These are phyloP conservation scores for Emergomyces pasteurianus DNA, from an alignment of 2,329 filamentous ascomycete genomes.

Conservation along the genomic window DNA sequence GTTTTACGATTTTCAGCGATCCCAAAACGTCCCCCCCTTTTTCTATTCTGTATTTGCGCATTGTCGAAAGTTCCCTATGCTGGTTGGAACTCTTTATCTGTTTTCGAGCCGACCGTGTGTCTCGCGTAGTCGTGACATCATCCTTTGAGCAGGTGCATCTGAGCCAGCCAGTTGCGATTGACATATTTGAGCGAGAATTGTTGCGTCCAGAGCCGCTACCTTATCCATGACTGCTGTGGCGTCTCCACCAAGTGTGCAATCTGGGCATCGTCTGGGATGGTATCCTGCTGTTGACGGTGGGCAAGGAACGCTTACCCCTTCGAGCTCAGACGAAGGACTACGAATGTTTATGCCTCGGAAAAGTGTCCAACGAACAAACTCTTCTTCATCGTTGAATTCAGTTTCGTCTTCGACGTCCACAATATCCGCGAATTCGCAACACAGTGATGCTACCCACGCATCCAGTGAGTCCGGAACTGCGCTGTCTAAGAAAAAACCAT, in stretches of 20 bases:
- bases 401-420: conserved; percentile 47
- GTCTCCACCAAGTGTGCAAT: conserved; percentile 52
- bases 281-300: conserved; percentile 43
- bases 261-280: conserved; percentile 50
- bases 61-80: conserved; percentile 2
- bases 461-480: conserved; percentile 27
- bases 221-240: conserved; percentile 53
- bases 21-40: background rate
- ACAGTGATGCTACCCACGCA: conserved; percentile 27
- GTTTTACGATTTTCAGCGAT: background rate
- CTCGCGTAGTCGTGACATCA: conserved; percentile 2
- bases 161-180: background rate
- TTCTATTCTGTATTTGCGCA: background rate
- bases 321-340: conserved; percentile 73
- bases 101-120: conserved; percentile 3
- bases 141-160: background rate
- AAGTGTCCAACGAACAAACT: conserved; percentile 74
- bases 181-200: background rate
- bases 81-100: conserved; percentile 1
- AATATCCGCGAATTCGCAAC: conserved; percentile 19
- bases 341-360: conserved; percentile 88
- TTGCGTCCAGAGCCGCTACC: background rate
- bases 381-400: conserved; percentile 68
- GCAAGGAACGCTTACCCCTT: conserved; percentile 52
- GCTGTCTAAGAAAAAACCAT: conserved; percentile 36